These are phyloP conservation scores for Termitomyces sp. DNA, from an alignment of 768 basidiomycete species.

Conservation along the genomic window DNA sequence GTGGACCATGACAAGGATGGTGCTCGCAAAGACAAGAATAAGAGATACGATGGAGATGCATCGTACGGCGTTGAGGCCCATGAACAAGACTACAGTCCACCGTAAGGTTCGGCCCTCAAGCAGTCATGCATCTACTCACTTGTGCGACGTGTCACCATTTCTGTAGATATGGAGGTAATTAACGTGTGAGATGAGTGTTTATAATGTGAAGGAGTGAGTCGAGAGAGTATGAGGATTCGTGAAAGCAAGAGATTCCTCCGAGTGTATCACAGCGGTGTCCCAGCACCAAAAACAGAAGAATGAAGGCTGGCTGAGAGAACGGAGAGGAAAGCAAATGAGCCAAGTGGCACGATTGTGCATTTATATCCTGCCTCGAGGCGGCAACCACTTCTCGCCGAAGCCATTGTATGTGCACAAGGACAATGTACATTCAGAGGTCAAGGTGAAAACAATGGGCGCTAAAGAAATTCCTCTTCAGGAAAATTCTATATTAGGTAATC, in stretches of 20 bases:
- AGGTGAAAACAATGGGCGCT: constrained; percentile 14
- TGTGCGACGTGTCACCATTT: constrained; percentile 29
- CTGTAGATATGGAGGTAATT: background rate
- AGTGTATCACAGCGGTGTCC: constrained; percentile 20
- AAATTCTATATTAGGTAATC: constrained; percentile 6
- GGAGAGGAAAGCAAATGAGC: background rate
- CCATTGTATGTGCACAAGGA: constrained; percentile 11
- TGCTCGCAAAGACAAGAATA: constrained; percentile 76
- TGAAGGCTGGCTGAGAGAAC: constrained; percentile 4
- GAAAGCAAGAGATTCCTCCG: constrained; percentile 3
- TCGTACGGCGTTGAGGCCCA: constrained; percentile 75
- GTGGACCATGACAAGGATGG: constrained; percentile 65
- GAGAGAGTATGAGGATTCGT: constrained; percentile 9
- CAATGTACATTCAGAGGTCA: constrained; percentile 8
- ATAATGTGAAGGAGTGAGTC: constrained; percentile 7
- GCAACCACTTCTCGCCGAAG: background rate
- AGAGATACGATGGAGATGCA: constrained; percentile 72
- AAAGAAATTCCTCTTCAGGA: constrained; percentile 4
- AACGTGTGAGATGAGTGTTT: background rate
- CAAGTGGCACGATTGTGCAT: constrained; percentile 2
- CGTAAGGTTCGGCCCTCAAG: background rate
- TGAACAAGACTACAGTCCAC: constrained; percentile 40
- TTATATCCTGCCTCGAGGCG: constrained; percentile 9
- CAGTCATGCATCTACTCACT: constrained; percentile 17
- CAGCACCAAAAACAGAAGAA: constrained; percentile 24